These are phyloP conservation scores for Vanderwaltozyma verrucispora DNA, from an alignment of 805 yeast genomes.

Conservation along the genomic window DNA sequence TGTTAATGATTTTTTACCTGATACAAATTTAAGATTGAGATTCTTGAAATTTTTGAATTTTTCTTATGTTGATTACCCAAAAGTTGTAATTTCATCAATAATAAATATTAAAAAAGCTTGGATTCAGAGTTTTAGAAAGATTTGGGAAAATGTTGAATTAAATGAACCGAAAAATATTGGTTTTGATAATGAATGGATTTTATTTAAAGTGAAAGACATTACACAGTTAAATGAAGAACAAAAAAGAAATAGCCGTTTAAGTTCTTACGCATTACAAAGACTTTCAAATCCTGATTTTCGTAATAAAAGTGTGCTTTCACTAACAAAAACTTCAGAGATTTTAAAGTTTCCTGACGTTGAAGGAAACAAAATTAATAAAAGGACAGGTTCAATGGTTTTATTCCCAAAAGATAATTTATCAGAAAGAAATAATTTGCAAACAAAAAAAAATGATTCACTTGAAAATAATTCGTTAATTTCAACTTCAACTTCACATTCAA, in stretches of 20 bases:
- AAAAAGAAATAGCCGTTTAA: constrained; percentile 20
- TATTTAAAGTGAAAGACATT: constrained; percentile 16
- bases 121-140: constrained; percentile 26
- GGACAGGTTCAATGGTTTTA: constrained; percentile 25
- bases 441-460: background rate
- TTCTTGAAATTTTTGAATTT: constrained; percentile 36
- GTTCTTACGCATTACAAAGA: constrained; percentile 23
- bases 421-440: background rate
- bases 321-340: constrained; percentile 17
- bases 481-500: background rate
- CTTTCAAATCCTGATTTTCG: constrained; percentile 24
- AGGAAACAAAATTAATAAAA: constrained; percentile 3
- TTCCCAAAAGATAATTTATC: constrained; percentile 19
- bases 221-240: constrained; percentile 8
- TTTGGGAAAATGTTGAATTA: constrained; percentile 21
- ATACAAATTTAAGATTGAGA: constrained; percentile 36
- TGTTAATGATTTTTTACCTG: constrained; percentile 65
- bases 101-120: constrained; percentile 41
- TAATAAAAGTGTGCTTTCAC: constrained; percentile 23
- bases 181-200: constrained; percentile 16
- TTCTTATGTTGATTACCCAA: constrained; percentile 11
- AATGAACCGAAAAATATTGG: constrained; percentile 11
- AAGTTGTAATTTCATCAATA: constrained; percentile 30
- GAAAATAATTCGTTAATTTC: background rate
- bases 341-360: constrained; percentile 13